Evolutionary conservation across 176 grass and related monocot genomes (phyloP), one percentile per base, ranked within the genome.

Genomic region (Olyra latifolia): DNA sequence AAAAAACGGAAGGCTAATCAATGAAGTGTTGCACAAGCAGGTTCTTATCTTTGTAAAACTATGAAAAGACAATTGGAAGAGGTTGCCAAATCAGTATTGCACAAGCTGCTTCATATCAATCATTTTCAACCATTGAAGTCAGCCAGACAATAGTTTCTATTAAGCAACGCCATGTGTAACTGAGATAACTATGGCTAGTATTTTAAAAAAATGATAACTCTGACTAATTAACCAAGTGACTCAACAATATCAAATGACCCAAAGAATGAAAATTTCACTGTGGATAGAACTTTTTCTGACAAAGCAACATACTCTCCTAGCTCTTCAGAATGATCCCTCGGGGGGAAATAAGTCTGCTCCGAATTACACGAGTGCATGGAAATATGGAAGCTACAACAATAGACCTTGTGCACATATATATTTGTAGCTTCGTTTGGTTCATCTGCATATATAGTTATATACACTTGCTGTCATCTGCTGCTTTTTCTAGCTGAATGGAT

Each of bases 1-100:
- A 53, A 15, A 15, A 52, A 49, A 20, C 20, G 1, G 47, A 54
- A 7, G 45, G 4, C 14, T 48, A 19, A 48, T 48, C 68, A 71
- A 38, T 12, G 69, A 72, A 72, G 69, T 72, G 5, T 32, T 13
- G 17, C 47, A 72, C 69, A 53, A 35, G 69, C 47, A 32, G 7
- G 23, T 38, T 53, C 0, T 50, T 50, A 14, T 50, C 28, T 65
- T 65, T 16, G 30, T 72, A 32, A 47, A 77, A 29, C 42, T 27
- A 27, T 46, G 32, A 13, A 27, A 54, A 14, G 43, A 80, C 49
- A 69, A 80, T 25, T 69, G 32, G 15, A 55, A 25, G 63, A 43
- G 48, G 62, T 69, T 50, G 49, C 47, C 32, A 69, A 80, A 52
- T 68, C 62, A 53, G 52, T 74, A 49, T 30, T 23, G 35, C 17